phyloP scores from a whole-genome alignment of 2,329 filamentous ascomycete species.

The Dryadomyces sulphureus region DNA sequence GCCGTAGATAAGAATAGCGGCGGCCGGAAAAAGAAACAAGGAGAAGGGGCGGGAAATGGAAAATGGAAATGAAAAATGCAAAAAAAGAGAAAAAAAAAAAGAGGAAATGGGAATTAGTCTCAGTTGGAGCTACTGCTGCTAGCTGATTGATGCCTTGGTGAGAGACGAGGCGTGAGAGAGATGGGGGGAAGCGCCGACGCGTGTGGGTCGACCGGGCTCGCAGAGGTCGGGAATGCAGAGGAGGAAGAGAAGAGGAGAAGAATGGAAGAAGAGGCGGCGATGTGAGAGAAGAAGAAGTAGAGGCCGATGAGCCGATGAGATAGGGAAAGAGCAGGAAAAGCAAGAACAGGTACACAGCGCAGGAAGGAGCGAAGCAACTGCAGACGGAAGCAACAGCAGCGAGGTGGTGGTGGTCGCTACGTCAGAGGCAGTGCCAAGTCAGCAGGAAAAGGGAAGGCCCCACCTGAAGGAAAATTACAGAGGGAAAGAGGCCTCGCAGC shows the following conservation, averaged over 20 bases:
- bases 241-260: background rate
- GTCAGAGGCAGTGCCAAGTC: background rate
- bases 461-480: background rate
- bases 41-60: background rate
- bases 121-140: background rate
- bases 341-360: too few relatives aligned
- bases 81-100: background rate
- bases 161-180: background rate
- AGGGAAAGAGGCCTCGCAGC: background rate
- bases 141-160: background rate
- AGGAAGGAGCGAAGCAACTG: background rate
- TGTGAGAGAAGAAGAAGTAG: background rate
- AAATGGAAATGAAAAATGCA: conserved; percentile 5
- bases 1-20: background rate
- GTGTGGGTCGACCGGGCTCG: background rate
- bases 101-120: background rate
- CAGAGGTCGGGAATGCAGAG: background rate
- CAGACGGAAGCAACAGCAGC: background rate
- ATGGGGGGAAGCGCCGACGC: background rate
- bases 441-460: background rate
- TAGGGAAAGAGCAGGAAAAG: too few relatives aligned
- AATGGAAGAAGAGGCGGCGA: background rate
- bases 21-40: conserved; percentile 2
- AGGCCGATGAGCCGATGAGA: too few relatives aligned
- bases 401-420: background rate